Conservation (phyloP, 805 yeast species). For the Saccharomycopsis amapae region DNA sequence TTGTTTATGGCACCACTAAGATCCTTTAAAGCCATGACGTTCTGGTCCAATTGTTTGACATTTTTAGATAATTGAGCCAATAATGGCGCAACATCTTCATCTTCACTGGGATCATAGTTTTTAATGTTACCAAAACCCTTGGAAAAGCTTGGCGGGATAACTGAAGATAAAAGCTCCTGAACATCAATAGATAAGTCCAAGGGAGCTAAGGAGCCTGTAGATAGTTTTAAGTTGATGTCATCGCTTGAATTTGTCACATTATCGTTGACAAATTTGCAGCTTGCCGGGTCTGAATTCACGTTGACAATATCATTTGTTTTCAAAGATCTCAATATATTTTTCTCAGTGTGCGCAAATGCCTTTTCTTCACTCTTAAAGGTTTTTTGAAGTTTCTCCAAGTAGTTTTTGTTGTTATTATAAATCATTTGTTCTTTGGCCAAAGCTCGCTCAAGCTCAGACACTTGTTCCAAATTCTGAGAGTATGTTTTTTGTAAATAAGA, state of each 20-base stretch:
- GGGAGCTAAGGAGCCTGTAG: neutral
- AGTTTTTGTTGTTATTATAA: conserved; percentile 8
- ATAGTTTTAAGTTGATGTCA: neutral
- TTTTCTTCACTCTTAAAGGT: conserved; percentile 3
- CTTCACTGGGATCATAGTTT: conserved; percentile 3
- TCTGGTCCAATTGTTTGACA: conserved; percentile 7
- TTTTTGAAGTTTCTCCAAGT: conserved; percentile 9
- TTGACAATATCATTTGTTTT: neutral
- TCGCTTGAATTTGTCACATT: neutral
- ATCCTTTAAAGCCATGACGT: conserved; percentile 8
- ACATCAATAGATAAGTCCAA: neutral
- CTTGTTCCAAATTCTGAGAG: conserved; percentile 9
- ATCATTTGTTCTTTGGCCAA: conserved; percentile 5
- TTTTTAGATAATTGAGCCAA: neutral
- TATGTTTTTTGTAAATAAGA: conserved; percentile 9
- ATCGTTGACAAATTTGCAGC: conserved; percentile 3
- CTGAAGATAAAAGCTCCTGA: too few relatives aligned
- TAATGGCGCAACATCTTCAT: conserved; percentile 6
- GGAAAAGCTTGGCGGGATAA: too few relatives aligned
- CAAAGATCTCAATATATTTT: neutral
- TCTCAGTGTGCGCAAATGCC: neutral
- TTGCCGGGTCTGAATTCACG: neutral
- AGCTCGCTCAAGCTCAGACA: conserved; percentile 10
- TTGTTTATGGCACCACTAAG: conserved; percentile 2
- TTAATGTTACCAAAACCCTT: too few relatives aligned